These are phyloP conservation scores for Jacaranda mimosifolia DNA, from an alignment of 257 asterid species.

Conservation along the genomic window DNA sequence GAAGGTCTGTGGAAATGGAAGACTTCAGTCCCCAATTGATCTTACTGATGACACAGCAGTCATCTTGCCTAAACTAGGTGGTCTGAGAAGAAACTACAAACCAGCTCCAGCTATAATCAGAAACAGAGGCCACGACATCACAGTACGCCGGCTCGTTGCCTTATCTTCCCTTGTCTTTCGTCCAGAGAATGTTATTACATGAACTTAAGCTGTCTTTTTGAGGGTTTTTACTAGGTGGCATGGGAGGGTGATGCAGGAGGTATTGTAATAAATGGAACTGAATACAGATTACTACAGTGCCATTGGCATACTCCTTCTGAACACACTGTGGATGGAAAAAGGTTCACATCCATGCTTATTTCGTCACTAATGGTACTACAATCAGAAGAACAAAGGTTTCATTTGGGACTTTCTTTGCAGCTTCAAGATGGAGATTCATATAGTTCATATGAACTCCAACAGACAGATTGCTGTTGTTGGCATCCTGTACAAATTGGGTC, in stretches of 20 bases:
- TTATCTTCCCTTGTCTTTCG: too few species aligned
- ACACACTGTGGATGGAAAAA: conserved; percentile 61
- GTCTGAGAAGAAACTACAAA: conserved; percentile 49
- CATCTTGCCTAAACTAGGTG: conserved; percentile 34
- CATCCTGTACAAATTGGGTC: conserved; percentile 63
- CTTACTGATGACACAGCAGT: conserved; percentile 40
- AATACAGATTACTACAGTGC: conserved; percentile 52
- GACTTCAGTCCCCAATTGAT: conserved; percentile 75
- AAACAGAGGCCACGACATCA: conserved; percentile 78
- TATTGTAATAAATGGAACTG: conserved; percentile 48
- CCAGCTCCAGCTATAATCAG: conserved; percentile 56
- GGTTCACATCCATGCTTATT: conserved; percentile 40
- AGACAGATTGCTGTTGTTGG: conserved; percentile 65
- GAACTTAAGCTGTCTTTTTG: too few species aligned
- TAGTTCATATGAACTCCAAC: conserved; percentile 59
- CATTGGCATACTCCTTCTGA: conserved; percentile 95
- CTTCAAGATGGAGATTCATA: conserved; percentile 67
- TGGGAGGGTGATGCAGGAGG: conserved; percentile 80
- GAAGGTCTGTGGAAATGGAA: conserved; percentile 58
- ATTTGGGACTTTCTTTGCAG: conserved; percentile 42
- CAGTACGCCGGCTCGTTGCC: conserved; percentile 35
- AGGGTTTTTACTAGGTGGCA: conserved; percentile 49
- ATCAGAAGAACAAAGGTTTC: neutral
- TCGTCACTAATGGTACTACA: too few species aligned
- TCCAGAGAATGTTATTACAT: too few species aligned